A percentile compares a stretch with the other conserved stretches of the same genome.
These are phyloP conservation scores for Ascocoryne sarcoides DNA, from an alignment of 2,329 filamentous ascomycete species.

Conservation along the genomic window DNA sequence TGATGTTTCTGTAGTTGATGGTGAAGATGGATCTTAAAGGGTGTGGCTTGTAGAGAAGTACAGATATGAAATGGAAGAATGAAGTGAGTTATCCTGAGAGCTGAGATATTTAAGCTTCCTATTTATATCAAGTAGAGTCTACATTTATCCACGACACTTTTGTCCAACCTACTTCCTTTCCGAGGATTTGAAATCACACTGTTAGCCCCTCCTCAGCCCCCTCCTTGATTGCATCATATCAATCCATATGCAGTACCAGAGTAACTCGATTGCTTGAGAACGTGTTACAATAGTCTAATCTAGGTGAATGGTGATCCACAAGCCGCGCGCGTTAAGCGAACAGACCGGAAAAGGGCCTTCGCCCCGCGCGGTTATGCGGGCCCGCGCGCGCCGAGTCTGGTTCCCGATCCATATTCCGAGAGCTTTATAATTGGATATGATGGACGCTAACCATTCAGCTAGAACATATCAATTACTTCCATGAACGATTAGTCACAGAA, in stretches of 20 bases:
- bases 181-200: constrained; percentile 11
- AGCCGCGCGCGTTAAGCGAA: constrained; percentile 16
- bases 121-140: constrained; percentile 13
- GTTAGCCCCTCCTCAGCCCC: constrained; percentile 1
- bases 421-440: background rate
- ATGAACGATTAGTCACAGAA: too few relatives aligned
- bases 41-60: constrained; percentile 11
- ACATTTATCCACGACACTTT: constrained; percentile 9
- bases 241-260: constrained; percentile 5
- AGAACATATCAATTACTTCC: too few relatives aligned
- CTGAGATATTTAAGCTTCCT: constrained; percentile 6
- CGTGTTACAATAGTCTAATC: background rate
- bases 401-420: background rate
- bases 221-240: constrained; percentile 2
- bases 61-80: constrained; percentile 11
- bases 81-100: constrained; percentile 2
- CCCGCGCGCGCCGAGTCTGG: too few relatives aligned
- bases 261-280: background rate
- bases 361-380: constrained; percentile 3
- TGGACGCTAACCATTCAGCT: background rate
- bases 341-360: background rate
- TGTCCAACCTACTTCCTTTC: constrained; percentile 3
- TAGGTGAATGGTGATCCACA: constrained; percentile 12
- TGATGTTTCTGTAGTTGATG: constrained; percentile 10
- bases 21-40: constrained; percentile 10